Base-by-base conservation (phyloP, 108 stramenopile species). In the Cyclostephanos tholiformis region DNA sequence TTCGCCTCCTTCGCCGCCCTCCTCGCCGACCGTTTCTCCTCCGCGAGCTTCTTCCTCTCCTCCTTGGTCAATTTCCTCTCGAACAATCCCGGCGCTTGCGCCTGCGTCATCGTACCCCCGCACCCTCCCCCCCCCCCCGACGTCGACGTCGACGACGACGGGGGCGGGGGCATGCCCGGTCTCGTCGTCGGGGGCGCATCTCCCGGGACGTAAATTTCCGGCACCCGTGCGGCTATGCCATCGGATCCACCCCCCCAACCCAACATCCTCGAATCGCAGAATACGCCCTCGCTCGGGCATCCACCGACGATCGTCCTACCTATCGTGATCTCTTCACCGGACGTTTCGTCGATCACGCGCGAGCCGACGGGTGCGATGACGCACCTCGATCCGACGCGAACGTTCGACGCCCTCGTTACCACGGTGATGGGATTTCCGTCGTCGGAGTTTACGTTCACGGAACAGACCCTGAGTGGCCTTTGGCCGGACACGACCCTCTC, bases 201-300 rank as follows among this genome's bases (percentile, higher is more conserved):
- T 38, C 95, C 95, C 50, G 88, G 46, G 5, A 46, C 74, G 59
- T 77, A 80, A 2, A 80, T 69, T 3, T 90, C 91, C 5, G 89
- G 88, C 23, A 97, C 83, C 50, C 86, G 86, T 0, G 83, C 91
- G 35, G 94, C 95, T 27, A 96, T 86, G 10, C 95, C 95, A 14
- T 67, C 67, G 23, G 83, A 78, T 0, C 93, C 93, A 8, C 88
- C 88, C 5, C 74, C 69, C 97, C 97, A 97, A 10, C 89, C 92
- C 41, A 97, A 69, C 94, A 97, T 96, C 41, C 58, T 69, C 2
- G 84, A 79, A 77, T 96, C 95, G 68, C 97, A 97, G n/a, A 97
- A 72, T 89, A 97, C 96, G 4, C 97, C 97, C 51, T 93, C 89
- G 26, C 82, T 84, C 27, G 81, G 55, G 4, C 78, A 69, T 19